Evolutionary conservation across 2,329 filamentous ascomycete species (phyloP).

Genomic region (Leptographium lundbergii): DNA sequence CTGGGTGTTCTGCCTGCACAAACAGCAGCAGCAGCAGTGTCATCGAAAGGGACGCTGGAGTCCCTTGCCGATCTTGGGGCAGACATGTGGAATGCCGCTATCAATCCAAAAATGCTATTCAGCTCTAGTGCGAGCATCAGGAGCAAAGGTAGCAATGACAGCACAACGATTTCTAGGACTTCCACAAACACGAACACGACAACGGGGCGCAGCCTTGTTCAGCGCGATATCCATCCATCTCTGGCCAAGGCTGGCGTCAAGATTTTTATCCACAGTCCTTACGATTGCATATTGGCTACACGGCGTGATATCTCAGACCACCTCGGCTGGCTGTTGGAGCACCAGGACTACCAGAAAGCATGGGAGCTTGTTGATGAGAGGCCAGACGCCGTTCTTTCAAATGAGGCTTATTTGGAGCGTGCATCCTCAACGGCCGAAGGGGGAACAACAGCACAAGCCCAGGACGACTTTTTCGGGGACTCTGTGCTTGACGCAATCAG

Average conservation of each 20-base stretch:
- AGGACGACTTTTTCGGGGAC: constrained; percentile 60
- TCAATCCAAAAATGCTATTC: constrained; percentile 78
- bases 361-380: constrained; percentile 86
- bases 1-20: constrained; percentile 69
- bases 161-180: constrained; percentile 34
- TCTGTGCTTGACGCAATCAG: constrained; percentile 50
- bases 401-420: constrained; percentile 19
- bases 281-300: constrained; percentile 87
- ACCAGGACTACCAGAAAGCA: constrained; percentile 67
- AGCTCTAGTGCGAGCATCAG: constrained; percentile 71
- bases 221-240: constrained; percentile 35
- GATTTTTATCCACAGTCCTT: constrained; percentile 92
- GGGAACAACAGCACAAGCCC: constrained; percentile 14
- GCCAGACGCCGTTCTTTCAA: constrained; percentile 52
- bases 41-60: constrained; percentile 63
- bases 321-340: constrained; percentile 72
- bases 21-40: constrained; percentile 47
- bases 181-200: constrained; percentile 25
- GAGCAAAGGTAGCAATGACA: constrained; percentile 49
- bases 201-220: constrained; percentile 12
- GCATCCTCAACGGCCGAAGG: constrained; percentile 19
- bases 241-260: constrained; percentile 46
- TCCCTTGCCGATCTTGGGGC: constrained; percentile 57
- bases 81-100: constrained; percentile 82
- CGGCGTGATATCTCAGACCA: constrained; percentile 80